Conservation (phyloP, 768 basidiomycete genomes). For the Leccinellum albellum region DNA sequence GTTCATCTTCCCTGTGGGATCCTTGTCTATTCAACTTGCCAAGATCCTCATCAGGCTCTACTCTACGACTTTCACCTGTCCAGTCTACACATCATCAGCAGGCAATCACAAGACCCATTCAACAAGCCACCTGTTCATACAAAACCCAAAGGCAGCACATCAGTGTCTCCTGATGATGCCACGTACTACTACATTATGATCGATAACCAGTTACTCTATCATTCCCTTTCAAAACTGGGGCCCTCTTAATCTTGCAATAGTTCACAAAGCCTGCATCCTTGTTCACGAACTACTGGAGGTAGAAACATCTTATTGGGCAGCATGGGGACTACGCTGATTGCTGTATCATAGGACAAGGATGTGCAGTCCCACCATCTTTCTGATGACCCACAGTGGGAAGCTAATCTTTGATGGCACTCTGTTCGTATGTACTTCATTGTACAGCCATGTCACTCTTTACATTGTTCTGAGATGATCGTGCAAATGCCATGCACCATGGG, state of each 20-base stretch:
- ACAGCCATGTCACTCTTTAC: conserved; percentile 15
- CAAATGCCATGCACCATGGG: conserved; percentile 88
- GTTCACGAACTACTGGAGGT: conserved; percentile 88
- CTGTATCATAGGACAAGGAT: conserved; percentile 60
- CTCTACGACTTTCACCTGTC: conserved; percentile 85
- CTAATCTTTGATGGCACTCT: conserved; percentile 94
- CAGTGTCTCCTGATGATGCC: conserved; percentile 64
- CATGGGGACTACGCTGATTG: conserved; percentile 22
- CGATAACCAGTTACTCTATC: conserved; percentile 88
- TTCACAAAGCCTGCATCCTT: conserved; percentile 88
- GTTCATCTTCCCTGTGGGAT: conserved; percentile 41
- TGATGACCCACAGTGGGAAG: conserved; percentile 82
- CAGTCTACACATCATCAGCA: conserved; percentile 64
- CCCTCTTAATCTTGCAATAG: conserved; percentile 87
- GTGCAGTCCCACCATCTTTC: conserved; percentile 71
- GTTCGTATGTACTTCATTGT: conserved; percentile 56
- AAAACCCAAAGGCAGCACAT: conserved; percentile 54
- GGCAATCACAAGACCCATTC: conserved; percentile 45
- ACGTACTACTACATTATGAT: conserved; percentile 89
- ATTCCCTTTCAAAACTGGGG: conserved; percentile 93
- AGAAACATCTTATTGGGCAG: conserved; percentile 14
- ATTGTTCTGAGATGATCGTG: conserved; percentile 75
- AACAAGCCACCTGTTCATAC: conserved; percentile 62
- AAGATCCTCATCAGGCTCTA: conserved; percentile 52
- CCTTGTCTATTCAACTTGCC: conserved; percentile 4